Conservation (phyloP, 345 rosid genomes). For the Bretschneidera sinensis region DNA sequence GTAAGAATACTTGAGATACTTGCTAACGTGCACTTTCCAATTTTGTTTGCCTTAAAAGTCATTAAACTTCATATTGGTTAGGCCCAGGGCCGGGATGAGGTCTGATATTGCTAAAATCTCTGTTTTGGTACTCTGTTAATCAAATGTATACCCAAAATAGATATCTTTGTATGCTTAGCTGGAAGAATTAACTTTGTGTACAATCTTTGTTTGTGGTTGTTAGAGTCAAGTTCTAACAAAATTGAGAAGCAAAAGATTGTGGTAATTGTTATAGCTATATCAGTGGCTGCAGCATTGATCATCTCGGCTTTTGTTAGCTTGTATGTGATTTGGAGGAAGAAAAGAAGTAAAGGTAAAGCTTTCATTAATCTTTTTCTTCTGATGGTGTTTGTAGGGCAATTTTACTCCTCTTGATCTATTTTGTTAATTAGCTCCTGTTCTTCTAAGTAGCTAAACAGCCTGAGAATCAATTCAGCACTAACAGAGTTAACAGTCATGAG, state of each 20-base stretch:
- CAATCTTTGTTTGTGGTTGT: not conserved
- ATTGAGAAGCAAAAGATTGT: not conserved
- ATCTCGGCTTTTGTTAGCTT: not conserved
- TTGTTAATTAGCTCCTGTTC: not conserved
- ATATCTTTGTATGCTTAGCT: too few relatives aligned
- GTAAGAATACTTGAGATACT: conserved; percentile 9
- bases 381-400: not conserved
- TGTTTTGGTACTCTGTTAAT: too few relatives aligned
- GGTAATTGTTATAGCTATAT: not conserved
- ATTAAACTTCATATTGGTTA: too few relatives aligned
- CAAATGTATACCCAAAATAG: too few relatives aligned
- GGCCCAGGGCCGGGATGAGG: too few relatives aligned
- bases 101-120: too few relatives aligned
- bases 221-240: not conserved
- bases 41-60: too few relatives aligned
- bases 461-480: not conserved
- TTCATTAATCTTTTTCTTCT: not conserved
- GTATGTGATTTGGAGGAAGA: not conserved
- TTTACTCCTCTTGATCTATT: not conserved
- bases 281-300: not conserved
- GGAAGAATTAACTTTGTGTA: too few relatives aligned
- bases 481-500: not conserved
- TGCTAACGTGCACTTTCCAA: not conserved
- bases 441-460: not conserved
- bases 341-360: not conserved